Evolutionary conservation across 345 rosid genomes (phyloP), one percentile per base, ranked within the genome.

Genomic region (Aethionema arabicum): DNA sequence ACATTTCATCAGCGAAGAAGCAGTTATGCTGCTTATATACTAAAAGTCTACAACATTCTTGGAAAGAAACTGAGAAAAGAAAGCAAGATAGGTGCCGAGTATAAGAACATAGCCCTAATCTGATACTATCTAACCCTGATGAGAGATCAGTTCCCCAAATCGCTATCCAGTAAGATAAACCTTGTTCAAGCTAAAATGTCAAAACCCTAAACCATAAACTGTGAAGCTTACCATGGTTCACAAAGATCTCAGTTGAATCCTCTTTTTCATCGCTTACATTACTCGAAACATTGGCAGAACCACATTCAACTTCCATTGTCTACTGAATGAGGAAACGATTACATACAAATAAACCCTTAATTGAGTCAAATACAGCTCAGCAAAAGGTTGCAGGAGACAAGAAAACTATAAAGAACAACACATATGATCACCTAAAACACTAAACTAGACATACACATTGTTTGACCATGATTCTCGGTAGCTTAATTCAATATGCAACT

Each of bases 191-290:
- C 16, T 3, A 10, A 31, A 49, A 7, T 11, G 11, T 29, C 8
- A n/a, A 21, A 9, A 38, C 29, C 12, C 1, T 41, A 0, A 32
- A 32, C 27, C 4, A 11, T 8, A 38, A 2, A 46, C 1, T 39
- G 58, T 29, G 36, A 56, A 46, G 54, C 43, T 59, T 45, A 72
- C 71, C 76, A 46, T 65, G 70, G 57, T 72, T 72, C 10, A 72
- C 67, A 52, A 65, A 72, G 30, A 8, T 44, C 62, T 72, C 66
- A 45, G 21, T 12, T 0, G 70, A 44, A 10, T 33, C 15, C 37
- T 72, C 67, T n/a, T 21, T 59, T 21, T 21, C 57, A 59, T 32
- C 59, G 31, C 31, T 51, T 4, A 37, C 9, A 52, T 52, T 13
- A 37, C n/a, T 61, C 3, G 68, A 46, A 45, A 58, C 52, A 52